A percentile compares a stretch with the other conserved stretches of the same genome.
Conservation (phyloP, 1,284 basidiomycete genomes). For the Xanthoconium separans region DNA sequence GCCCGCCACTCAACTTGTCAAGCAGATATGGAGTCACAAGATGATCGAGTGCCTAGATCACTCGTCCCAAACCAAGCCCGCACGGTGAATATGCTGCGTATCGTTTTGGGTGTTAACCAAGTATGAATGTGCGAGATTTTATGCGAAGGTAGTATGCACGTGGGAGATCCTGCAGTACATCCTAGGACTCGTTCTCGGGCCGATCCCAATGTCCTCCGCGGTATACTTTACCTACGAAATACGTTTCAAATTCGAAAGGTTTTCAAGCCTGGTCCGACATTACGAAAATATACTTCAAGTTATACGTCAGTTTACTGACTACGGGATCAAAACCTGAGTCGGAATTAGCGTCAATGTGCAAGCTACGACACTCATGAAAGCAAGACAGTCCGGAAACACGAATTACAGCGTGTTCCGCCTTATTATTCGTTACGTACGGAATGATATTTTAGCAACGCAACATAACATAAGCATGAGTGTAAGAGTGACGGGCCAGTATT, state of each 20-base stretch:
- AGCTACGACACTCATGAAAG: neutral
- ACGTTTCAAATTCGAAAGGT: neutral
- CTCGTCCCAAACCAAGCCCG: neutral
- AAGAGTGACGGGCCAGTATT: neutral
- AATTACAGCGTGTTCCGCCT: neutral
- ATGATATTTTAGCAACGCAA: conserved; percentile 3
- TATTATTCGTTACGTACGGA: neutral
- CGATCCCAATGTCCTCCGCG: neutral
- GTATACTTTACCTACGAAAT: neutral
- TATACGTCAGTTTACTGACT: too few relatives aligned
- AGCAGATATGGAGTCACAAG: too few relatives aligned
- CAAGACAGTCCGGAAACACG: neutral
- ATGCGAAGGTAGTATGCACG: neutral
- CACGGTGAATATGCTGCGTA: neutral
- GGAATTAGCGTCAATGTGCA: neutral
- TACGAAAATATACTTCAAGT: too few relatives aligned
- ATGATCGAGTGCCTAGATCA: too few relatives aligned
- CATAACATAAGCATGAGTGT: conserved; percentile 3
- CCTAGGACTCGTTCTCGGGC: neutral
- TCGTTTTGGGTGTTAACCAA: neutral
- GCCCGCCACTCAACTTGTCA: too few relatives aligned
- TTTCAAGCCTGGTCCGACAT: neutral
- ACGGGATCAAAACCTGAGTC: neutral
- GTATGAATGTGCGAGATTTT: neutral
- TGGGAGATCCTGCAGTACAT: neutral